Evolutionary conservation across 2,329 filamentous ascomycete species (phyloP).

Genomic region (Ampelomyces quisqualis): DNA sequence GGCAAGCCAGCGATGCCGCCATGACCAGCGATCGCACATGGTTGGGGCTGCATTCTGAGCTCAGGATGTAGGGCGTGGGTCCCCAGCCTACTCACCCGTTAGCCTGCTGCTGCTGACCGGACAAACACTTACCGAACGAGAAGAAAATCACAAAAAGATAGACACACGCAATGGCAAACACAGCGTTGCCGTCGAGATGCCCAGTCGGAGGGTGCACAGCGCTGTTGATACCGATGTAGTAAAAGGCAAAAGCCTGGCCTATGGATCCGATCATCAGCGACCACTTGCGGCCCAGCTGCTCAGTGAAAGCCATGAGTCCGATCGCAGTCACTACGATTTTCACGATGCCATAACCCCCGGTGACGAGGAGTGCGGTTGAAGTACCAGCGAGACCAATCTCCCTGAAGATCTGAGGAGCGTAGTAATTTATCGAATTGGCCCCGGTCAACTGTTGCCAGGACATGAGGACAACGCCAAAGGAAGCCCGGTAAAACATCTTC

Average conservation of each 20-base stretch:
- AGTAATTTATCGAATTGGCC: slow-evolving; percentile 45
- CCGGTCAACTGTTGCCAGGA: slow-evolving; percentile 48
- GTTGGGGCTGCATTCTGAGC: slow-evolving; percentile 46
- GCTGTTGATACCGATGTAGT: slow-evolving; percentile 35
- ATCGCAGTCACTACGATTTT: slow-evolving; percentile 49
- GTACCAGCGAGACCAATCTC: slow-evolving; percentile 44
- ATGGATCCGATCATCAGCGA: slow-evolving; percentile 46
- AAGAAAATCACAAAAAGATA: slow-evolving; percentile 53
- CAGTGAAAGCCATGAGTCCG: slow-evolving; percentile 49
- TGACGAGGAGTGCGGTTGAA: slow-evolving; percentile 48
- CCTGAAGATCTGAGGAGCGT: slow-evolving; percentile 49
- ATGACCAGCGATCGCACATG: slow-evolving; percentile 47
- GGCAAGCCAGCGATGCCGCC: slow-evolving; percentile 49
- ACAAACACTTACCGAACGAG: slow-evolving; percentile 41
- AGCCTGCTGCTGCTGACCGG: slow-evolving; percentile 3
- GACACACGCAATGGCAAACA: slow-evolving; percentile 55
- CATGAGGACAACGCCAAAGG: slow-evolving; percentile 48
- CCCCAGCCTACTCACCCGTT: slow-evolving; percentile 42
- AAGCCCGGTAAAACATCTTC: slow-evolving; percentile 45
- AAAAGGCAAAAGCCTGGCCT: slow-evolving; percentile 50
- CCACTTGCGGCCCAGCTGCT: slow-evolving; percentile 51
- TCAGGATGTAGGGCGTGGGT: slow-evolving; percentile 49
- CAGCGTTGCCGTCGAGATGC: slow-evolving; percentile 40
- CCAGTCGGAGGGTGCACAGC: slow-evolving; percentile 40
- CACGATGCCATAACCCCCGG: slow-evolving; percentile 51